Conservation (phyloP, 2,329 filamentous ascomycete species). For the Phaeoacremonium minimum region DNA sequence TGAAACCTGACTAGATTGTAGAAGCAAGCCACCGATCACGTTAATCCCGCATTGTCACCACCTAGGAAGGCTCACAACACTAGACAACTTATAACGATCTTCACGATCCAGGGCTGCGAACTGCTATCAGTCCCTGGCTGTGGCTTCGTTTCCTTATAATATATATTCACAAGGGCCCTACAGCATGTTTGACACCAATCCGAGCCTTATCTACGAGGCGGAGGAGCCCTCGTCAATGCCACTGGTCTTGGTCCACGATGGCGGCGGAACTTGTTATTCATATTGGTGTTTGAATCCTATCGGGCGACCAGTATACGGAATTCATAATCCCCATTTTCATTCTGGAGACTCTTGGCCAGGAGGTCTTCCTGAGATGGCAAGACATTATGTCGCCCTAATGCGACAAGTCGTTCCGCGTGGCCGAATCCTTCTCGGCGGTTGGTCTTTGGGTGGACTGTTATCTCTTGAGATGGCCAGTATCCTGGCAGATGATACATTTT, state of each 20-base stretch:
- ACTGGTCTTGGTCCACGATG: conserved; percentile 55
- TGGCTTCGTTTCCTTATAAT: too few relatives aligned
- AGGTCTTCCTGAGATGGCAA: conserved; percentile 51
- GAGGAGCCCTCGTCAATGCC: conserved; percentile 21
- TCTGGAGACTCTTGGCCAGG: conserved; percentile 42
- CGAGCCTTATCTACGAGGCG: conserved; percentile 6
- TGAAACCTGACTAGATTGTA: too few relatives aligned
- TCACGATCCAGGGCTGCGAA: too few relatives aligned
- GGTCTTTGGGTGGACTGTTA: conserved; percentile 50
- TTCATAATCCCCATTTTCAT: conserved; percentile 50
- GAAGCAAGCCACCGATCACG: too few relatives aligned
- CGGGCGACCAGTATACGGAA: conserved; percentile 45
- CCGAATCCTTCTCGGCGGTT: conserved; percentile 52
- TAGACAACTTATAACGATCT: too few relatives aligned
- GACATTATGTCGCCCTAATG: conserved; percentile 42
- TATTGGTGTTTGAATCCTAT: conserved; percentile 50
- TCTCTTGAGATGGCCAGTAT: conserved; percentile 45
- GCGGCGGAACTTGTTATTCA: conserved; percentile 54
- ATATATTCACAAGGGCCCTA: too few relatives aligned
- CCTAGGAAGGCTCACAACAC: too few relatives aligned
- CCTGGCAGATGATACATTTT: conserved; percentile 26
- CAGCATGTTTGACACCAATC: conserved; percentile 5
- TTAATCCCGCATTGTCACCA: too few relatives aligned
- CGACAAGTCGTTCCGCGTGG: conserved; percentile 28
- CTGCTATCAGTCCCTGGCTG: too few relatives aligned